Evolutionary conservation across 2,329 filamentous ascomycete species (phyloP), one percentile per base, ranked within the genome.

Genomic region (Exophiala viscosa): DNA sequence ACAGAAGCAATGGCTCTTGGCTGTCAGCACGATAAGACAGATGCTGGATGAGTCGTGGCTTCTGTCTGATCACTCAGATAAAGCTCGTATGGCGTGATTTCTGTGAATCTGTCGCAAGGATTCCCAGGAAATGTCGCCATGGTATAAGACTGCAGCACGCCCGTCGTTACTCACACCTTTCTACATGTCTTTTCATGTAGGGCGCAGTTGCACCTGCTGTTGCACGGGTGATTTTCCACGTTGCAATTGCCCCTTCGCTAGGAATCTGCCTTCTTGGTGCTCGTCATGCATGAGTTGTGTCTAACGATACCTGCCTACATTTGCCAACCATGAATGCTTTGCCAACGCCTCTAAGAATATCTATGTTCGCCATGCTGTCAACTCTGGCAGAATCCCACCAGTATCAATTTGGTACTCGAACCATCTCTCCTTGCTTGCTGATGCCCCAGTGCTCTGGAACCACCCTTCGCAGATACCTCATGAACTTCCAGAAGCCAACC

Each of bases 401-500:
- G 9, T 14, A 9, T 39, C 23, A 28, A 28, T 4, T 28, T 28
- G 23, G 23, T 28, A 28, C 23, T 28, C 23, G 23, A 2, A 28
- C 23, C 23, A 28, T 28, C 23, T 28, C 23, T 28, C 23, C 23
- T 4, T 41, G 15, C 18, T 41, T 41, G 15, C 39, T 41, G 39
- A 41, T 41, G 23, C n/a, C 39, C 39, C 39, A 41, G 17, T 81
- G 84, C 14, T 69, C 66, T 13, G 78, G 79, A 15, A 73, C 69
- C 3, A 82, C 80, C 54, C 71, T 74, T 67, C 79, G 79, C 48
- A 82, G 66, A 60, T 78, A 84, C 42, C 76, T 81, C 81, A 85
- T 84, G 58, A 86, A 85, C 67, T 86, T 85, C 63, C 74, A 83
- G 63, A 85, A 77, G 0, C 83, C 83, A 45, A 85, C 83, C 1